Evolutionary conservation across 163 green algal species (phyloP).

Genomic region (Prototheca wickerhamii): DNA sequence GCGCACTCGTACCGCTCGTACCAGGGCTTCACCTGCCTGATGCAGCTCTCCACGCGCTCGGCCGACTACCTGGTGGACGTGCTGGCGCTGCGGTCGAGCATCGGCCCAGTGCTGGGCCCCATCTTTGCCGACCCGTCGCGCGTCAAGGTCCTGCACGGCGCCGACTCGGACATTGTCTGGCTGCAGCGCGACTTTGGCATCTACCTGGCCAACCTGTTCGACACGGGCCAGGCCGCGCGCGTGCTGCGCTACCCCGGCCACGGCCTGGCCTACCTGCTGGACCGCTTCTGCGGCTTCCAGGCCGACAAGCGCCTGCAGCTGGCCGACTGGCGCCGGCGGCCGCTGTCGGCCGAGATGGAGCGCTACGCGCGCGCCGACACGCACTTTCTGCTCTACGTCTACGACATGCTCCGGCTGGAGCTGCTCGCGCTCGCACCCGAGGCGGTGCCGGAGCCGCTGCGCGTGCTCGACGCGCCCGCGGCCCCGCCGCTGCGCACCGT

Average conservation of each 20-base stretch:
- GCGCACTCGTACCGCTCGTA: conserved; percentile 66
- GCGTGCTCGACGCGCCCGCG: conserved; percentile 2
- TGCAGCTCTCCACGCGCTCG: conserved; percentile 77
- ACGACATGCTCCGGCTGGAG: conserved; percentile 57
- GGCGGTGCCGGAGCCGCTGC: conserved; percentile 6
- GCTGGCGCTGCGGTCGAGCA: conserved; percentile 57
- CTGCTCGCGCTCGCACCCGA: background rate
- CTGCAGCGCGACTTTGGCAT: conserved; percentile 89
- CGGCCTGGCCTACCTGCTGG: conserved; percentile 71
- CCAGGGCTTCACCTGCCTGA: conserved; percentile 87
- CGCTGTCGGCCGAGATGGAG: conserved; percentile 65
- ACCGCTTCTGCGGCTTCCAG: conserved; percentile 61
- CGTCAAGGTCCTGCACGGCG: conserved; percentile 77
- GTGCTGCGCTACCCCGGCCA: conserved; percentile 54
- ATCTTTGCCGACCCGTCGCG: conserved; percentile 60
- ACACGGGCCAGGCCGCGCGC: conserved; percentile 79
- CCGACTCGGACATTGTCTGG: conserved; percentile 76
- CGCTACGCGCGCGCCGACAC: conserved; percentile 86
- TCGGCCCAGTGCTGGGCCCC: conserved; percentile 53
- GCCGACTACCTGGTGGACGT: conserved; percentile 82
- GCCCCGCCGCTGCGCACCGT: conserved; percentile 37
- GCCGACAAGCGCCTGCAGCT: conserved; percentile 76
- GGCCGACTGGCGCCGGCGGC: conserved; percentile 84
- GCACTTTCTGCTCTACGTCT: conserved; percentile 86
- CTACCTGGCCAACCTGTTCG: conserved; percentile 90